phyloP scores from a whole-genome alignment of 108 stramenopile species.

The Thalassiosira profunda region DNA sequence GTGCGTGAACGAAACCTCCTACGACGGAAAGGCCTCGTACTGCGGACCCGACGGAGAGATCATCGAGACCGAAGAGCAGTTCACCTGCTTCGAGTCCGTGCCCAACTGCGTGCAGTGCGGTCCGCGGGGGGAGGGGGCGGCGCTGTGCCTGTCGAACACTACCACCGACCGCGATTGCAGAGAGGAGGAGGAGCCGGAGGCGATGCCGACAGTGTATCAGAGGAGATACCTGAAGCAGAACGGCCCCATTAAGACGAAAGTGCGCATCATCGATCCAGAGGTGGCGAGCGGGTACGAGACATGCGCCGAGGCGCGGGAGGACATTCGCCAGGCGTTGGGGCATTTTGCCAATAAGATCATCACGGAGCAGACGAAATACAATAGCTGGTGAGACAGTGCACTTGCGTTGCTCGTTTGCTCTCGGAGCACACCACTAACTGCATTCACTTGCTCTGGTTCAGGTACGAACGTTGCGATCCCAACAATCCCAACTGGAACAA shows the following conservation, averaged over 20 bases:
- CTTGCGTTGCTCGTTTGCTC: too few relatives aligned
- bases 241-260: conserved; percentile 35
- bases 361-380: conserved; percentile 11
- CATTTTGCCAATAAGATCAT: conserved; percentile 47
- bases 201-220: not conserved
- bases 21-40: not conserved
- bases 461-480: conserved; percentile 29
- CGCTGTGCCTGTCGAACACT: not conserved
- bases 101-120: not conserved
- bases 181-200: not conserved
- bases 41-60: conserved; percentile 2
- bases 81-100: not conserved
- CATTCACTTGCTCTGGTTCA: too few relatives aligned
- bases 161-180: not conserved
- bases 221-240: conserved; percentile 21
- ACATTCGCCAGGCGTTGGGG: conserved; percentile 45
- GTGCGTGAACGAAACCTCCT: conserved; percentile 5
- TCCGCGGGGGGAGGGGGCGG: not conserved
- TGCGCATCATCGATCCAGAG: conserved; percentile 40
- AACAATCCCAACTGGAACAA: conserved; percentile 20
- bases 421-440: too few relatives aligned
- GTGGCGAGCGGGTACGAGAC: conserved; percentile 33
- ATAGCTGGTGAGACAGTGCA: not conserved
- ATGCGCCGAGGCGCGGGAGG: conserved; percentile 43
- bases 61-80: not conserved